Evolutionary conservation across 768 basidiomycete genomes (phyloP), one percentile per base, ranked within the genome.

Genomic region (Coprinellus micaceus): DNA sequence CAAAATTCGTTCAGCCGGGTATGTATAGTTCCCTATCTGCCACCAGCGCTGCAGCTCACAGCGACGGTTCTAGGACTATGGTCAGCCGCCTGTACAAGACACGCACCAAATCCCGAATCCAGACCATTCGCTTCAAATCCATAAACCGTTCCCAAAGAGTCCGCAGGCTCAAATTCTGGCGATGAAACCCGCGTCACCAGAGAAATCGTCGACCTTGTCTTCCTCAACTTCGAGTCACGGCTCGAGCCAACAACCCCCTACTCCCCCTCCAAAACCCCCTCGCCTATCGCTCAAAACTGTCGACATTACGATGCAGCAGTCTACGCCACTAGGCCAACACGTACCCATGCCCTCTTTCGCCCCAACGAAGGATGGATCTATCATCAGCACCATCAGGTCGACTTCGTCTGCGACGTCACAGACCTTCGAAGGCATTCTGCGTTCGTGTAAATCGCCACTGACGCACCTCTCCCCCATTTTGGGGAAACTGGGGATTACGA

Each of bases 361-460:
- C 53, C 68, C 72, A 4, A 75, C 74, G 3, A 68, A 61, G 49
- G 77, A 72, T 6, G 74, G 72, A 1, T 75, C 74, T 19, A 76
- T 74, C 0, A 76, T 77, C 62, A 77, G 73, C 65, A 75, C 72
- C 24, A 76, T 77, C 58, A 73, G 71, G 50, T 73, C 74, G 0
- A 62, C 54, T 2, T 47, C 46, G 2, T 45, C 39, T 17, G 40
- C 53, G 22, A 24, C 53, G 21, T 54, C 53, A 64, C 0, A 69
- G 72, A 2, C 63, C 63, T 75, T 89, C 21, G 82, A 84, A 56
- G 66, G 71, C 1, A 69, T 89, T 36, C 77, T 90, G 15, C 68
- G 74, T 1, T 78, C 84, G 4, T 89, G 87, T 64, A 75, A 82
- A 56, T 88, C 88, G 17, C 81, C 87, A 2, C 69, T 90, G 47